Base-by-base conservation (phyloP, 371 early-diverging fungal genomes). In the Haplosporangium sp. region DNA sequence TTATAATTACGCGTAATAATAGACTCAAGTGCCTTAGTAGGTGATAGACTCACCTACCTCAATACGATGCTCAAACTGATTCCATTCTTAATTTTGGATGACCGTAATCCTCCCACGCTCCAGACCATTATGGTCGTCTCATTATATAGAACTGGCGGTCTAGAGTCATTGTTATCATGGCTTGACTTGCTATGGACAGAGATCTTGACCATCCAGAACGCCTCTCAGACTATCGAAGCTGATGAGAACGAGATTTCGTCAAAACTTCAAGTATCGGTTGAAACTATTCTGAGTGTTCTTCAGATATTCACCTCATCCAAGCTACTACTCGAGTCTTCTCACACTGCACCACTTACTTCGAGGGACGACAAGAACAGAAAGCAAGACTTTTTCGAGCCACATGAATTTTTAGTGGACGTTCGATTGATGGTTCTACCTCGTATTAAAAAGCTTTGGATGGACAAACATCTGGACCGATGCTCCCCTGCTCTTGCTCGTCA, bases 51-150 rank as follows among this genome's bases (percentile, higher is more conserved):
- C 35, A 86, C 85, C 47, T 91, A 92, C 61, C 73, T 90, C 53
- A 85, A 84, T 13, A 79, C 87, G 8, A 88, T 88, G 84, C 82
- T 88, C 55, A 78, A 78, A 39, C 77, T 90, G 72, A 59, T 88
- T 5, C 88, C 86, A 0, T 69, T 85, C 37, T 61, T 90, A 42
- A 63, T 82, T n/a, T 55, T 83, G 67, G 77, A 82, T 55, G 90
- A 93, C 42, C 91, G 94, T 53, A 86, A 88, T 42, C 88, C 90
- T 20, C 73, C 91, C 2, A 86, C 87, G 11, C 83, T 95, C 58
- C 93, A 95, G 76, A 92, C 93, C 17, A 89, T 90, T 27, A 73
- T 94, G 17, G 91, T 92, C 0, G 75, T 88, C 6, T 86, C 91
- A 1, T 94, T 95, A 84, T 89, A 92, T 48, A 90, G 88, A 61